phyloP scores from a whole-genome alignment of 306 rosid genomes.

The Quercus wislizeni region DNA sequence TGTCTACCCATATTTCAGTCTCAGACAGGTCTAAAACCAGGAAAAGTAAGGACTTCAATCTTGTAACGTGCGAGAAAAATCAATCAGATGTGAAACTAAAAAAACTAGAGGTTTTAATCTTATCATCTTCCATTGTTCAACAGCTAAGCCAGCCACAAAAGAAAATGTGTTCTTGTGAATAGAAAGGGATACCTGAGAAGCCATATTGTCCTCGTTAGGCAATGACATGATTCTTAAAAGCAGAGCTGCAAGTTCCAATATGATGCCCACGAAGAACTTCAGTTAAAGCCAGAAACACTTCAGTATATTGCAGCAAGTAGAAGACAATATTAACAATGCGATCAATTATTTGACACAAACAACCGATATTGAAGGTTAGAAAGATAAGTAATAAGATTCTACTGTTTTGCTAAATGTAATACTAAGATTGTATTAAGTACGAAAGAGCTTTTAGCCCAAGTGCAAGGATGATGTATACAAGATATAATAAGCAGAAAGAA shows the following conservation, averaged over 20 bases:
- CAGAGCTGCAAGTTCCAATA: slow-evolving; percentile 24
- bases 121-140: slow-evolving; percentile 11
- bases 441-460: neutral
- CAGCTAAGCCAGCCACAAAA: neutral
- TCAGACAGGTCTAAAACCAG: neutral
- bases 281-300: slow-evolving; percentile 23
- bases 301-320: neutral
- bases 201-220: slow-evolving; percentile 56
- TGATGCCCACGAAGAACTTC: slow-evolving; percentile 20
- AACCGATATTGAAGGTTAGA: neutral
- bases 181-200: slow-evolving; percentile 61
- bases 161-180: slow-evolving; percentile 7
- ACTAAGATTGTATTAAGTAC: neutral
- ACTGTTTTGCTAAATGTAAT: neutral
- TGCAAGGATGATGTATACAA: neutral
- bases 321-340: neutral
- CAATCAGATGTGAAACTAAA: neutral
- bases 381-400: neutral
- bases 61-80: neutral
- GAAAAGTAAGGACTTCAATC: neutral
- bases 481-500: neutral
- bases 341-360: neutral
- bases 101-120: neutral
- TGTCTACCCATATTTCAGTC: neutral
- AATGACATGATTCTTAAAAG: slow-evolving; percentile 44